phyloP scores from a whole-genome alignment of 768 basidiomycete species.

The Mycena alexandri region DNA sequence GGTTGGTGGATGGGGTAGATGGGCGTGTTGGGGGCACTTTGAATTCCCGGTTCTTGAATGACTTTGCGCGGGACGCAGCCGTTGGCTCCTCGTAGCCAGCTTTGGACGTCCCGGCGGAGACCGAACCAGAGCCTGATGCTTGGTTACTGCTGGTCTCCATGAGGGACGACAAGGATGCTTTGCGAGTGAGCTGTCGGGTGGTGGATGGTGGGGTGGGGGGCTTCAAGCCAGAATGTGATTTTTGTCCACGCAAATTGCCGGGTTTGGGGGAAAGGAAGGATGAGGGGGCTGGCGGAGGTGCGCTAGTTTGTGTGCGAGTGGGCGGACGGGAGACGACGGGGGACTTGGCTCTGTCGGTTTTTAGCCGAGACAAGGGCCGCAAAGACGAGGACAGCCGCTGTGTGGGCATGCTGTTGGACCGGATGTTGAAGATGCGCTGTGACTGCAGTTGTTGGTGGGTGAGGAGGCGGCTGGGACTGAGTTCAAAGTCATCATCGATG shows the following conservation, averaged over 20 bases:
- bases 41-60: slow-evolving; percentile 74
- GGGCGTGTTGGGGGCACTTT: slow-evolving; percentile 83
- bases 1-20: slow-evolving; percentile 83
- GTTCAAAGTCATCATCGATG: slow-evolving; percentile 85
- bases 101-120: slow-evolving; percentile 54
- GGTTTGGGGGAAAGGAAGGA: slow-evolving; percentile 78
- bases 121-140: slow-evolving; percentile 65
- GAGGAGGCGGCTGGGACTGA: slow-evolving; percentile 82
- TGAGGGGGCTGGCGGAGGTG: slow-evolving; percentile 65
- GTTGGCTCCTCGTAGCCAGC: slow-evolving; percentile 83
- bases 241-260: slow-evolving; percentile 84
- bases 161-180: slow-evolving; percentile 84
- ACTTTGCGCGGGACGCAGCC: slow-evolving; percentile 84
- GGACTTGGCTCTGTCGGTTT: slow-evolving; percentile 77
- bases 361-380: slow-evolving; percentile 75
- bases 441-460: slow-evolving; percentile 59
- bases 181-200: slow-evolving; percentile 74
- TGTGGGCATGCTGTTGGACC: slow-evolving; percentile 73
- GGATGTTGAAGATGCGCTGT: slow-evolving; percentile 55
- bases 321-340: slow-evolving; percentile 72
- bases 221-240: slow-evolving; percentile 86
- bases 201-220: slow-evolving; percentile 77
- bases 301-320: slow-evolving; percentile 71
- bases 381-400: slow-evolving; percentile 58
- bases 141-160: slow-evolving; percentile 72